Conservation (phyloP, 1,284 basidiomycete species). For the Ustilago nuda region DNA sequence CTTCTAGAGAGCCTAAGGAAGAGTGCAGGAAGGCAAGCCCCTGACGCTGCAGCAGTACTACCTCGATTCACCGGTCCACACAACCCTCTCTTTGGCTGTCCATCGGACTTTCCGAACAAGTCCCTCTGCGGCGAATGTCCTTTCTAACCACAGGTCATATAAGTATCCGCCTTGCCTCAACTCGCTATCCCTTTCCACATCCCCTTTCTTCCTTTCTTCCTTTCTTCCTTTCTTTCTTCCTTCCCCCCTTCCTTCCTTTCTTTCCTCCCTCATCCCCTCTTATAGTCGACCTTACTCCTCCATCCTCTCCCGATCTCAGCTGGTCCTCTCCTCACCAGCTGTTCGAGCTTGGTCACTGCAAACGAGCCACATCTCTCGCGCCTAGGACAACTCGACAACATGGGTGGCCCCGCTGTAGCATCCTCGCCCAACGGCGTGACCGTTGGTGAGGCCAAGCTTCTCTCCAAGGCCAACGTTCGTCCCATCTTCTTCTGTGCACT, state of each 20-base stretch:
- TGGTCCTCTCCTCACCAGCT: neutral
- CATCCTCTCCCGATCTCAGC: neutral
- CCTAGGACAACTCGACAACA: slow-evolving; percentile 8
- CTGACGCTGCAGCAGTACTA: neutral
- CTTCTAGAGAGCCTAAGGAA: neutral
- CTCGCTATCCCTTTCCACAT: neutral
- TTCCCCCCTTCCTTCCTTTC: neutral
- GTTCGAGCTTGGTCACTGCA: neutral
- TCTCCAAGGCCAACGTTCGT: slow-evolving; percentile 65
- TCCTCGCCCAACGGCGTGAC: slow-evolving; percentile 33
- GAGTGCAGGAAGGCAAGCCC: neutral
- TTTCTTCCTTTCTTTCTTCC: neutral
- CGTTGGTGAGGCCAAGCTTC: slow-evolving; percentile 55
- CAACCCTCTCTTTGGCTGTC: neutral
- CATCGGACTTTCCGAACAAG: slow-evolving; percentile 10
- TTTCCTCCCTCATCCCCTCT: neutral
- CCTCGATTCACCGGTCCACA: slow-evolving; percentile 1
- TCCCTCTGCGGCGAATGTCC: neutral
- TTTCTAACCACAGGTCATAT: slow-evolving; percentile 1
- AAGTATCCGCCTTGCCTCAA: slow-evolving; percentile 1
- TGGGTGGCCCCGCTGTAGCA: slow-evolving; percentile 38
- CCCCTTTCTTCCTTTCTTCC: neutral
- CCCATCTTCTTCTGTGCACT: slow-evolving; percentile 68
- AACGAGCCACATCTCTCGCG: neutral
- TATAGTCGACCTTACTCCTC: too few species aligned